Evolutionary conservation across 345 rosid species (phyloP).

Genomic region (Ailanthus altissimus): DNA sequence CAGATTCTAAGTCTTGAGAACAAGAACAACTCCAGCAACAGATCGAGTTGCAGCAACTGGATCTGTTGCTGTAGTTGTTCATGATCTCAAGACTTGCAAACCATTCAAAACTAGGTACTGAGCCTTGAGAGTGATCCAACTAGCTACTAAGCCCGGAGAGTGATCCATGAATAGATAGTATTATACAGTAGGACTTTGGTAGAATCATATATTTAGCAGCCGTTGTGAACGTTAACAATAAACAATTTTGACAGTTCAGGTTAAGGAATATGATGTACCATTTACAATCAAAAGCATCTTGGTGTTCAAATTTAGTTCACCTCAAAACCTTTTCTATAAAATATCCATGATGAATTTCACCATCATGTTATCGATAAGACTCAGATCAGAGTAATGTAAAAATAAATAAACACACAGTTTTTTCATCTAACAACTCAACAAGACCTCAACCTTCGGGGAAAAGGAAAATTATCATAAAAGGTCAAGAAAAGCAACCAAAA

Average conservation of each 20-base stretch:
- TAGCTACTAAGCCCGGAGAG: conserved; percentile 28
- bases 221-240: not conserved
- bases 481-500: too few species aligned
- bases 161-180: not conserved
- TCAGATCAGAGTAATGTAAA: conserved; percentile 4
- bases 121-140: not conserved
- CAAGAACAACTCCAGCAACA: too few species aligned
- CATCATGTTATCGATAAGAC: not conserved
- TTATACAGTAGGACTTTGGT: not conserved
- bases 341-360: too few species aligned
- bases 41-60: conserved; percentile 56
- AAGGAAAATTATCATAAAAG: too few species aligned
- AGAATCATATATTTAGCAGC: not conserved
- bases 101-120: conserved; percentile 52
- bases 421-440: not conserved
- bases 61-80: conserved; percentile 53
- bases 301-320: not conserved
- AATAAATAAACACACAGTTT: not conserved
- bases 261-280: not conserved
- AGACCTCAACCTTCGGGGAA: not conserved
- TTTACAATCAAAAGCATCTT: not conserved
- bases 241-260: not conserved
- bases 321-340: too few species aligned
- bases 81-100: conserved; percentile 53
- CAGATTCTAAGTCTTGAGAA: conserved; percentile 52